These are phyloP conservation scores for Microcyclosporella mali DNA, from an alignment of 2,329 filamentous ascomycete genomes.

Conservation along the genomic window DNA sequence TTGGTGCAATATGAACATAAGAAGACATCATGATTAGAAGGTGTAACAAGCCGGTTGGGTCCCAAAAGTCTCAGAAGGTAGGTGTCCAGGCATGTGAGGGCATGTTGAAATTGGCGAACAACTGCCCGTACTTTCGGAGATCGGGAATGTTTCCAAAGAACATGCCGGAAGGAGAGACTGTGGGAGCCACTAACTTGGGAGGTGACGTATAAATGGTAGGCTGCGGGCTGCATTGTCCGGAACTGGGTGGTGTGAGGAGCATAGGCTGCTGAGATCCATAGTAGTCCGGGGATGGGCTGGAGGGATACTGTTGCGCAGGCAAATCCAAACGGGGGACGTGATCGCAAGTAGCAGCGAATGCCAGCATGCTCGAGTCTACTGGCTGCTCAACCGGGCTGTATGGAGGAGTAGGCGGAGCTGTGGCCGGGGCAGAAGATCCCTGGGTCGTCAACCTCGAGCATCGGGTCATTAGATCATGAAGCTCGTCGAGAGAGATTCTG, in stretches of 20 bases:
- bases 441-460: constrained; percentile 72
- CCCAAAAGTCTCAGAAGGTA: background rate
- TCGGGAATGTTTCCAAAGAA: constrained; percentile 18
- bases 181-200: constrained; percentile 17
- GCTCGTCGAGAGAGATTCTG: constrained; percentile 73
- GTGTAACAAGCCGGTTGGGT: constrained; percentile 3
- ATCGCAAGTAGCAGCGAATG: constrained; percentile 14
- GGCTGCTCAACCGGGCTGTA: constrained; percentile 37
- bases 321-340: constrained; percentile 26
- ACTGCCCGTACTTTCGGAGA: constrained; percentile 23
- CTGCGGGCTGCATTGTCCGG: constrained; percentile 25
- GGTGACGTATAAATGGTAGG: constrained; percentile 22
- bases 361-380: constrained; percentile 13
- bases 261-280: constrained; percentile 4
- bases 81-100: constrained; percentile 20
- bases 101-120: constrained; percentile 23
- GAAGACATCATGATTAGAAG: background rate
- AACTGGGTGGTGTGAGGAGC: constrained; percentile 22
- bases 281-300: constrained; percentile 9
- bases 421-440: constrained; percentile 36
- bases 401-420: constrained; percentile 39
- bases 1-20: constrained; percentile 12
- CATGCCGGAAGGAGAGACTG: constrained; percentile 12
- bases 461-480: constrained; percentile 67
- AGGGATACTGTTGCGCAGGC: constrained; percentile 24